A percentile compares a stretch with the other conserved stretches of the same genome.
phyloP scores from a whole-genome alignment of 1,139 yeast species.

The Taphrina wiesneri region DNA sequence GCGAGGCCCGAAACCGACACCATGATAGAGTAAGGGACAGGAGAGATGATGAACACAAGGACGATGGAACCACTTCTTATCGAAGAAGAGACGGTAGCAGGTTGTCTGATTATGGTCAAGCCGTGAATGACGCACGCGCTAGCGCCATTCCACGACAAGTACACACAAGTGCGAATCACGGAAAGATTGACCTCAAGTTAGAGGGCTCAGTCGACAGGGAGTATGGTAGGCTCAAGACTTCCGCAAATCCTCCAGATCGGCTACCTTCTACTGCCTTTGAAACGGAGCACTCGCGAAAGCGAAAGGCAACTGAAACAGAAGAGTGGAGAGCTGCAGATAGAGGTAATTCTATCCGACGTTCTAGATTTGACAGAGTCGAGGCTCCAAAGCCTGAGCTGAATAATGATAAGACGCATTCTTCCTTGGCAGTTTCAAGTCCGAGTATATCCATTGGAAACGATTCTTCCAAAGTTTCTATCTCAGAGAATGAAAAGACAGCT shows the following conservation, averaged over 20 bases:
- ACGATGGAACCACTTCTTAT: background rate
- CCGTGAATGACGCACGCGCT: background rate
- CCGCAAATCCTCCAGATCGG: background rate
- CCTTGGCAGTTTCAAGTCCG: no score
- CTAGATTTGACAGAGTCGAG: background rate
- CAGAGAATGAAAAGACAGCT: background rate
- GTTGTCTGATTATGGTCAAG: background rate
- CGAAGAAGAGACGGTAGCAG: background rate
- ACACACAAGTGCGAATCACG: background rate
- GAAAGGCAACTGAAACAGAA: background rate
- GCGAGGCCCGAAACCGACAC: background rate
- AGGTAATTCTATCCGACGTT: background rate
- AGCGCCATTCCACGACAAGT: background rate
- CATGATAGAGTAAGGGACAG: background rate
- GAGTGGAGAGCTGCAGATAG: background rate
- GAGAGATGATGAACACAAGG: background rate
- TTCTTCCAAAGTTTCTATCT: background rate
- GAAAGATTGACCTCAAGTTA: background rate
- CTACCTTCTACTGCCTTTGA: background rate
- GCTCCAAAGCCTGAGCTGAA: background rate
- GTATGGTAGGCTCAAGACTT: background rate
- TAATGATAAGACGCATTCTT: no score
- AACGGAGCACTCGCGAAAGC: slow-evolving; percentile 7
- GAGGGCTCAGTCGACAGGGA: background rate
- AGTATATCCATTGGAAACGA: no score